Evolutionary conservation across 352 stramenopile genomes (phyloP).

Genomic region (Phytophthora parvispora): DNA sequence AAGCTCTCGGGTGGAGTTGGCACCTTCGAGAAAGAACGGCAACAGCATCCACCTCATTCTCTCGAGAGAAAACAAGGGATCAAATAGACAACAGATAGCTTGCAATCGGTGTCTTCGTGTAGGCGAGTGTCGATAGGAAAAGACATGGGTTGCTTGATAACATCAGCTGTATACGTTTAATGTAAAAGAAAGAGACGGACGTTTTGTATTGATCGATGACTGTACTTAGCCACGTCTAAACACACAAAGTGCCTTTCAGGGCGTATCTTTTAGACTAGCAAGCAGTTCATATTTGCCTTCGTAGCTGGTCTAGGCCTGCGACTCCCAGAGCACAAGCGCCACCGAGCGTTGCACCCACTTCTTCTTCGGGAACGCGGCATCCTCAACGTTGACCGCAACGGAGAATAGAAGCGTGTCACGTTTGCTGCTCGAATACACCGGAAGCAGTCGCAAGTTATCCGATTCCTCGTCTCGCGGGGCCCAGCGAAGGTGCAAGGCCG

Average conservation of each 20-base stretch:
- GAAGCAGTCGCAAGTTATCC: slow-evolving; percentile 61
- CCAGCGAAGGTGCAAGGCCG: slow-evolving; percentile 84
- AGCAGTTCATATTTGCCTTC: not conserved
- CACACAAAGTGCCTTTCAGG: slow-evolving; percentile 4
- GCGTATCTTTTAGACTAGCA: not conserved
- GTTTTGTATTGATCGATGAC: slow-evolving; percentile 6
- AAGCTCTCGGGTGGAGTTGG: not conserved
- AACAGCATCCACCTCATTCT: not conserved
- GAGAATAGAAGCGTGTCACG: slow-evolving; percentile 88
- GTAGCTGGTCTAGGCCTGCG: slow-evolving; percentile 38
- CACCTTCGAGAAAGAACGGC: slow-evolving; percentile 7
- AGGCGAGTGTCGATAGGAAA: too few relatives aligned
- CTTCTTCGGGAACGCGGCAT: slow-evolving; percentile 55
- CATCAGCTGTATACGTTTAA: too few relatives aligned
- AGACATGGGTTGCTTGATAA: too few relatives aligned
- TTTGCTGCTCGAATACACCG: slow-evolving; percentile 87
- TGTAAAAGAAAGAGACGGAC: too few relatives aligned
- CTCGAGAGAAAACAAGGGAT: not conserved
- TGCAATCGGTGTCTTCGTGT: too few relatives aligned
- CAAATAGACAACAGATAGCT: not conserved
- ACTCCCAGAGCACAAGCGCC: slow-evolving; percentile 85
- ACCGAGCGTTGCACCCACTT: slow-evolving; percentile 89
- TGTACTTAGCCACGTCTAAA: not conserved
- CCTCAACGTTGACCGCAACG: slow-evolving; percentile 72
- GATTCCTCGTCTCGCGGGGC: slow-evolving; percentile 24